Evolutionary conservation across 2,329 filamentous ascomycete species (phyloP), one percentile per base, ranked within the genome.

Genomic region (Diaporthe aspalathi): DNA sequence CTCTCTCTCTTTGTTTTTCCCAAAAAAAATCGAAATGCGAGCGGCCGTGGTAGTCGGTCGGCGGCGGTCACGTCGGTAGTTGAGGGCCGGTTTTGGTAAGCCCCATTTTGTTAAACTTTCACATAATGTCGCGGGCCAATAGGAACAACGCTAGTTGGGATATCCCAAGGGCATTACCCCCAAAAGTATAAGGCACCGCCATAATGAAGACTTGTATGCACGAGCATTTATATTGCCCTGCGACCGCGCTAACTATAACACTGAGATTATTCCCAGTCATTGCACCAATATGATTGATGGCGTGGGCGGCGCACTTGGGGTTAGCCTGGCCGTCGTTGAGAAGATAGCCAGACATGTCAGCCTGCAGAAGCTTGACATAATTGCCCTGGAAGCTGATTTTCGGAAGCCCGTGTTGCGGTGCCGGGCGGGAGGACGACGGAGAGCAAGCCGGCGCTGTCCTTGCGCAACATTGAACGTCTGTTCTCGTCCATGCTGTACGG

Each of bases 61-160:
- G 88, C 83, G 27, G 79, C 81, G 2, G 84, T 80, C 1, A 80
- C 77, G 1, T 32, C 24, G 2, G 81, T 81, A 1, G 84, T 85
- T 1, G 82, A 85, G 0, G 85, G 85, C 83, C 83, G 88, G 78
- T 87, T 88, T 70, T 87, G 88, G 70, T 87, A 78, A 0, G 83
- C 85, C 87, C 87, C n/a, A 89, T 75, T 89, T 38, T 60, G 38
- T 9, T 20, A 57, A n/a, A 0, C 11, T 4, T 60, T 29, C 45
- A 24, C 17, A 1, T 14, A 45, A 0, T n/a, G 52, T 7, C 1
- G 3, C 4, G 8, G 24, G n/a, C 2, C 22, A 0, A 0, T 12
- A 24, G n/a, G 6, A 16, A 40, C 35, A 38, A 38, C 35, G 11
- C 5, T 9, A 12, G 9, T 12, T 38, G 6, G 6, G 35, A 38